phyloP scores from a whole-genome alignment of 129 eudicot species.

The Helianthus tuberosus region DNA sequence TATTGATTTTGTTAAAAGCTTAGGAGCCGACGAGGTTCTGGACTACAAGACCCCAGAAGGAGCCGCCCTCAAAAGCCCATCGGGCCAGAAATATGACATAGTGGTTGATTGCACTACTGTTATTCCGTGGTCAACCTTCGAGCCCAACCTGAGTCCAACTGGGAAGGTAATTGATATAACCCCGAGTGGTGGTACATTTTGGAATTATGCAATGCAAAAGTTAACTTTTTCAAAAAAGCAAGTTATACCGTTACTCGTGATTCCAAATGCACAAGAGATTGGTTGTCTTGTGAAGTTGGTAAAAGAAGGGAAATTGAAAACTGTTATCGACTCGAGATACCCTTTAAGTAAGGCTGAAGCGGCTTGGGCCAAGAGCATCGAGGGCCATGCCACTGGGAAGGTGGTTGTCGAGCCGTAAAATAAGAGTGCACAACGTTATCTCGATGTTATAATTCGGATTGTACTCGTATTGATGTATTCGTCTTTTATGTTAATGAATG shows the following conservation, averaged over 20 bases:
- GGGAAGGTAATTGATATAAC: conserved; percentile 65
- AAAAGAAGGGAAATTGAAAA: conserved; percentile 69
- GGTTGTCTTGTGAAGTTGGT: conserved; percentile 48
- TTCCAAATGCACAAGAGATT: conserved; percentile 48
- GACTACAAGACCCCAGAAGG: conserved; percentile 69
- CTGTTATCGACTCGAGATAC: conserved; percentile 59
- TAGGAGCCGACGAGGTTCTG: conserved; percentile 70
- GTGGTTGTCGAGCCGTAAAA: conserved; percentile 49
- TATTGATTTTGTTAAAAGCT: conserved; percentile 49
- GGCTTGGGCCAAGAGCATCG: conserved; percentile 70
- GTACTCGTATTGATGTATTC: too few species aligned
- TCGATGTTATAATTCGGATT: too few species aligned
- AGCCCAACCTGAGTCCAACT: conserved; percentile 40
- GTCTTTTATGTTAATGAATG: too few species aligned
- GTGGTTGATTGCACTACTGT: conserved; percentile 54
- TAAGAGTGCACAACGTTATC: too few species aligned
- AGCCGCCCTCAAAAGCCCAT: conserved; percentile 64
- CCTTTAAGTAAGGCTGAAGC: conserved; percentile 59
- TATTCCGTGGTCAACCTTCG: conserved; percentile 56
- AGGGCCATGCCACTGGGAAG: conserved; percentile 90
- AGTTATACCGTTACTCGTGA: conserved; percentile 47
- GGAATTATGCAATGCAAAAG: conserved; percentile 58
- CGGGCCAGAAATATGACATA: conserved; percentile 56
- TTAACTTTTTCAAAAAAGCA: conserved; percentile 60
- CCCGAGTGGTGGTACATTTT: conserved; percentile 42